Evolutionary conservation across 257 asterid species (phyloP), one percentile per base, ranked within the genome.

Genomic region (Solanum pimpinellifolium): DNA sequence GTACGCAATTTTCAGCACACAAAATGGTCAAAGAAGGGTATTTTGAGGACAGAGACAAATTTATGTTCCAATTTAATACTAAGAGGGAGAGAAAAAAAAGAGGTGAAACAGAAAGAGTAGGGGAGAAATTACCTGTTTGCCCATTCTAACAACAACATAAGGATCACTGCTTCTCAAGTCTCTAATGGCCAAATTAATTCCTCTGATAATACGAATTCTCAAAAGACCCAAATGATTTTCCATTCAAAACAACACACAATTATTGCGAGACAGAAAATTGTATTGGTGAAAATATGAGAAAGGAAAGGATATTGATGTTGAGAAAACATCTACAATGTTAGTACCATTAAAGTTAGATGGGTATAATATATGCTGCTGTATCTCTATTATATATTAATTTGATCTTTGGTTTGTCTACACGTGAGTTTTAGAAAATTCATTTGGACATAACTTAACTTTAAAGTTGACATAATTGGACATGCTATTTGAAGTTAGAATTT

Each of bases 81-180:
- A 70, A 9, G n/a, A 35, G 11, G n/a, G 11, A 37, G 7, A 7
- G 16, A 69, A 56, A 35, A 41, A 56, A 20, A 56, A 13, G 41
- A 44, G 69, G 35, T n/a, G 56, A 37, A 23, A 27, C 23, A 9
- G 75, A 37, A 23, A 27, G 14, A 21, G 9, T 39, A 20, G 2
- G n/a, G 31, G 29, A 37, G 20, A 35, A 35, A 80, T 46, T 86
- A 95, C 98, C 98, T 94, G 98, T 81, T 90, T 93, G 84, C 92
- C 97, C 96, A 93, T 85, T 59, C 91, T 60, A 52, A 95, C 90
- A 33, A 93, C 77, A 90, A 88, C 89, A 52, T 88, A 88, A 5
- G 89, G 90, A 83, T 88, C 90, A 31, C 90, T 88, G 85, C 72
- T 86, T 9, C 23, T 31, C 33, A 88, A 47, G 27, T 86, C 90